phyloP scores from a whole-genome alignment of 441 rosid genomes.

The Flueggea neowawraea region DNA sequence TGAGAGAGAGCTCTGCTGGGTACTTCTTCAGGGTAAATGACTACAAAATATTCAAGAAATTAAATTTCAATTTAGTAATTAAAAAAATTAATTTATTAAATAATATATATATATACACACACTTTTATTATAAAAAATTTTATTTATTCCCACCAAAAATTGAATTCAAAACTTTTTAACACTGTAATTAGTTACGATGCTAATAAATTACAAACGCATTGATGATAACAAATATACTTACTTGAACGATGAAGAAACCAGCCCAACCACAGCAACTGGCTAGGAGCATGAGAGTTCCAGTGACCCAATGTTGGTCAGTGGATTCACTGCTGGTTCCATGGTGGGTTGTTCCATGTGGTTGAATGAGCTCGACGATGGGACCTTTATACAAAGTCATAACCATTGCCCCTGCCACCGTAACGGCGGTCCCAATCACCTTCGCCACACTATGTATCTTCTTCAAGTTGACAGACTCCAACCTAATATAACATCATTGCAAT shows the following conservation, averaged over 20 bases:
- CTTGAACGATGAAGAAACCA: conserved; percentile 84
- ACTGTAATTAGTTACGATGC: no score
- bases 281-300: conserved; percentile 68
- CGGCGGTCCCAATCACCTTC: conserved; percentile 70
- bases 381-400: conserved; percentile 96
- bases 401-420: conserved; percentile 85
- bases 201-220: neutral
- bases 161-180: no score
- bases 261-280: conserved; percentile 72
- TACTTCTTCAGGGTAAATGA: conserved; percentile 62
- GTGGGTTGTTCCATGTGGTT: conserved; percentile 32
- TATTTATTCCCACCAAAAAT: neutral
- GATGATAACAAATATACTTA: conserved; percentile 16
- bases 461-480: conserved; percentile 66
- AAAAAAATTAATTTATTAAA: no score
- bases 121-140: no score
- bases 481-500: conserved; percentile 7
- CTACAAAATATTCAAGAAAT: conserved; percentile 27
- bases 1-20: conserved; percentile 90
- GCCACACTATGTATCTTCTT: conserved; percentile 69
- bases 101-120: neutral
- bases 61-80: no score
- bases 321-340: conserved; percentile 28
- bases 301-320: conserved; percentile 49
- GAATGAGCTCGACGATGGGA: conserved; percentile 58